Evolutionary conservation across 2,329 filamentous ascomycete species (phyloP), one percentile per base, ranked within the genome.

Genomic region (Neonectria punicea): DNA sequence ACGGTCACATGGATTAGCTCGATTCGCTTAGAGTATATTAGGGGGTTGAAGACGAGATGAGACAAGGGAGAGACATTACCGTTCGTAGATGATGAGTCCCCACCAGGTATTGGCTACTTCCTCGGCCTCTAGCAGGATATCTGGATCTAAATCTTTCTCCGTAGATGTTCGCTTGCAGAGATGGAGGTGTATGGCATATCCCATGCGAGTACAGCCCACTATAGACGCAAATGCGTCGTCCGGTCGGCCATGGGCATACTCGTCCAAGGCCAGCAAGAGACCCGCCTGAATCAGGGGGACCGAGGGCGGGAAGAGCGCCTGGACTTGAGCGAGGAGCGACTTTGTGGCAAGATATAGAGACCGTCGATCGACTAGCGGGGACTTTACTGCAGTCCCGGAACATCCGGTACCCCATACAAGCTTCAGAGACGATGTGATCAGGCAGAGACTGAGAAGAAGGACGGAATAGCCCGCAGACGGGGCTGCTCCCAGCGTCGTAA

Each of bases 41-140:
- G 11, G 32, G 32, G 11, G 4, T 34, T n/a, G 22, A 16, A 34
- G 11, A 51, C 43, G 14, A 46, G 20, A 22, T 2, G 22, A 25
- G 22, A 14, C 4, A 25, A 10, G 4, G 44, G 20, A 28, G 13
- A 28, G 10, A 5, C 10, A 47, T 47, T 63, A 58, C 60, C 53
- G 22, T 16, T 58, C 53, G 30, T 36, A 58, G 36, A 63, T 53
- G 16, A 57, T 28, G 7, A 63, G 44, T 7, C 47, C 47, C 53
- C 53, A 63, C 60, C 53, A 63, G 0, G 60, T 63, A 20, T 63
- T 63, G 3, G 60, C 44, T 28, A 46, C 53, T 47, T 63, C 60
- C 34, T 58, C 36, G 7, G n/a, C 34, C 22, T 20, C 14, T 5
- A 63, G 46, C 18, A 49, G 3, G 5, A 20, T 13, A 3, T 57